Evolutionary conservation across 768 basidiomycete genomes (phyloP), one percentile per base, ranked within the genome.

Genomic region (Phylloporus sp.): DNA sequence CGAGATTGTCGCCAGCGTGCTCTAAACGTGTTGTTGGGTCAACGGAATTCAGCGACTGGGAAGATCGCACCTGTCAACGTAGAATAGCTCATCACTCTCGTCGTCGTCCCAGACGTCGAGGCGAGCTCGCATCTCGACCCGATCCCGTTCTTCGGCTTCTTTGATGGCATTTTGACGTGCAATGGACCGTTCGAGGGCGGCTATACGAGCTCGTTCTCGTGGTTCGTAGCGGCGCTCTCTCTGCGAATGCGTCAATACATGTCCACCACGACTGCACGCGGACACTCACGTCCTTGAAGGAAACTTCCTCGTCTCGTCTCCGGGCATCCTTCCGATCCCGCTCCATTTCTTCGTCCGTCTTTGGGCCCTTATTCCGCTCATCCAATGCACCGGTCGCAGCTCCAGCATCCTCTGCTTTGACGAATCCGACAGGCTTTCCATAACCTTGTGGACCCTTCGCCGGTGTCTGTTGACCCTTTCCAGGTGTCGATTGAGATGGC

Each of bases 201-300:
- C 77, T 48, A 95, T 86, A 41, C 93, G 81, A 7, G 81, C 74
- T 23, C 92, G 78, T 65, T 99, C 96, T 46, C 91, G 77, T 9
- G 84, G 82, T 57, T 98, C 95, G 38, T 94, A 93, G n/a, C 90
- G 81, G 8, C 93, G 82, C 64, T 98, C 94, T 37, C 92, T 83
- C 92, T 98, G 54, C 11, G 32, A 46, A 36, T 42, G 60, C 26
- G 13, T 20, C 21, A 6, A 18, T 1, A 6, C 15, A 27, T 17
- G 37, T 32, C 54, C 17, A 61, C 42, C 5, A 33, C 26, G 33
- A 29, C 9, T 4, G 15, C 31, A 27, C 13, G 6, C 8, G 28
- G 26, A 35, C 14, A 80, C 86, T 69, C 61, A 92, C 94, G 67
- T 92, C 91, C 63, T 82, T 75, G 66, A 90, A 90, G 5, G 90